These are phyloP conservation scores for Colletotrichum noveboracense DNA, from an alignment of 2,329 filamentous ascomycete species.

Conservation along the genomic window DNA sequence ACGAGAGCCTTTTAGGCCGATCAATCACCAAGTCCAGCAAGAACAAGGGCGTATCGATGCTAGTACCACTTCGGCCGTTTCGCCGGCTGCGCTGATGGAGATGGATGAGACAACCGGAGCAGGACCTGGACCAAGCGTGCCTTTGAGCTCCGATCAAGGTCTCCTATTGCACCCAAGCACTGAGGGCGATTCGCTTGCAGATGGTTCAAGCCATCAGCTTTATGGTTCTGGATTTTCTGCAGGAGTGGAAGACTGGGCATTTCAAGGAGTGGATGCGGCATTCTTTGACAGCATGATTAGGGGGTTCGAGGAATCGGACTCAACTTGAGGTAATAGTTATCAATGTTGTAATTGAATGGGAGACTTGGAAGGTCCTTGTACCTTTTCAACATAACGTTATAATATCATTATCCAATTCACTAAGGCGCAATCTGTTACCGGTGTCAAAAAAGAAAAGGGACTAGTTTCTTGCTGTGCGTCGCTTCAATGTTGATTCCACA, in stretches of 20 bases:
- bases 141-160: not conserved
- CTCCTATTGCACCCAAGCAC: not conserved
- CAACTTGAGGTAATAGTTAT: not conserved
- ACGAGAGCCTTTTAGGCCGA: conserved; percentile 26
- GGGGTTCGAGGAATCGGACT: not conserved
- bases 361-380: not conserved
- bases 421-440: not conserved
- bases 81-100: not conserved
- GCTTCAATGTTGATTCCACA: rapidly evolving
- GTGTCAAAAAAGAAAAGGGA: not conserved
- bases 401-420: rapidly evolving
- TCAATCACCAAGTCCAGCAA: not conserved
- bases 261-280: conserved; percentile 38
- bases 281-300: conserved; percentile 31
- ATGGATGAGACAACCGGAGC: not conserved
- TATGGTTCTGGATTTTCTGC: conserved; percentile 23
- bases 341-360: not conserved
- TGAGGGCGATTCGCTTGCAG: not conserved
- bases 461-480: not conserved
- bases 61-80: not conserved
- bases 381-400: rapidly evolving
- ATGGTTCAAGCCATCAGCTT: not conserved
- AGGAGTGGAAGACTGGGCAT: conserved; percentile 34
- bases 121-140: no score
- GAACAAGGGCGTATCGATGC: not conserved